Evolutionary conservation across 176 grass and related monocot genomes (phyloP).

Genomic region (Echinochloa phyllopogon): DNA sequence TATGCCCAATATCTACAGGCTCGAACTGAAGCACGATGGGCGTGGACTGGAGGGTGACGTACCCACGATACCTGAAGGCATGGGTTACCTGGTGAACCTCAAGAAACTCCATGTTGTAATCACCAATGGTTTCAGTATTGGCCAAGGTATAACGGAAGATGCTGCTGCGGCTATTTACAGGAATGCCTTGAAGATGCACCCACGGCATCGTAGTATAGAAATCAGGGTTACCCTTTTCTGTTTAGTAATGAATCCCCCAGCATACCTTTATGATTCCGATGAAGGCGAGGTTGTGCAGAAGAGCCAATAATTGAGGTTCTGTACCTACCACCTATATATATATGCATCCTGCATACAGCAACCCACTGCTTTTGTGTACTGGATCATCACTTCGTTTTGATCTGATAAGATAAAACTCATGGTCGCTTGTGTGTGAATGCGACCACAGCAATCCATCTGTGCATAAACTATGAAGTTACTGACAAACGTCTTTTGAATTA

Average conservation of each 20-base stretch:
- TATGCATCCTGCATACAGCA: too few species aligned
- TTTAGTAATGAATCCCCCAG: not conserved
- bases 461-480: too few species aligned
- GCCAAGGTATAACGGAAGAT: not conserved
- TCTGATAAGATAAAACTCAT: too few species aligned
- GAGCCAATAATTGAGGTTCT: too few species aligned
- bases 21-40: not conserved
- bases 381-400: too few species aligned
- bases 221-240: not conserved
- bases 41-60: not conserved
- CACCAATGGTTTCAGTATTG: not conserved
- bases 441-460: too few species aligned
- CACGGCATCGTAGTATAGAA: not conserved
- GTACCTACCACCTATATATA: too few species aligned
- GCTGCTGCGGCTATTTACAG: not conserved
- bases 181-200: not conserved
- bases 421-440: too few species aligned
- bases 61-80: not conserved
- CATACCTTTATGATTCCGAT: too few species aligned
- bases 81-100: not conserved
- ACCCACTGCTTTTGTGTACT: too few species aligned
- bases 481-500: too few species aligned
- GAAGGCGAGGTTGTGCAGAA: too few species aligned
- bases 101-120: not conserved
- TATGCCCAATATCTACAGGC: not conserved